Evolutionary conservation across 2,329 filamentous ascomycete genomes (phyloP).

Genomic region (Epichloe sibirici): DNA sequence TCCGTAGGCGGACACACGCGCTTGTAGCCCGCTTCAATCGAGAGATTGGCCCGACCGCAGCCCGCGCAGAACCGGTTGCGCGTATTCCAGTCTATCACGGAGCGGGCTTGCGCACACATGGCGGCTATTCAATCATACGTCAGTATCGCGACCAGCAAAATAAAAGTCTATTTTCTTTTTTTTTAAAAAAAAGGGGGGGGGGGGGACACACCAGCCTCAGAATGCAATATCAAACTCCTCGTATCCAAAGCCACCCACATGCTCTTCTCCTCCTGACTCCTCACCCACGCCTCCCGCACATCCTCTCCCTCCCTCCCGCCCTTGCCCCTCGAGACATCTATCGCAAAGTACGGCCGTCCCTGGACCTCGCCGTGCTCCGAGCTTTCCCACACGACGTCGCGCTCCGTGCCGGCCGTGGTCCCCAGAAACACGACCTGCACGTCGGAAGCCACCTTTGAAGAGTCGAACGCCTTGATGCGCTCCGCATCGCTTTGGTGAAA

Average conservation of each 20-base stretch:
- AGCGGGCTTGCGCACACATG: conserved; percentile 79
- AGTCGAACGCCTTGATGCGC: conserved; percentile 61
- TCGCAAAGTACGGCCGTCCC: conserved; percentile 75
- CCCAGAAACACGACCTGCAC: conserved; percentile 70
- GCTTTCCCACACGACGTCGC: background rate
- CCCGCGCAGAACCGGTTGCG: conserved; percentile 86
- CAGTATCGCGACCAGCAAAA: too few relatives aligned
- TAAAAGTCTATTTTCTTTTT: background rate
- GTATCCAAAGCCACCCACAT: conserved; percentile 55
- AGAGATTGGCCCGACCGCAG: conserved; percentile 74
- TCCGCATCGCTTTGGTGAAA: conserved; percentile 64
- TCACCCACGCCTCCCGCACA: conserved; percentile 39
- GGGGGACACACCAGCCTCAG: conserved; percentile 43
- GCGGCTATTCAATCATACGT: conserved; percentile 46
- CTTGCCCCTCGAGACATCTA: conserved; percentile 71
- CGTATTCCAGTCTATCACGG: conserved; percentile 85
- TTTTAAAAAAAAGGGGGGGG: background rate
- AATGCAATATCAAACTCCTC: conserved; percentile 45
- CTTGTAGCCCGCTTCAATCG: conserved; percentile 69
- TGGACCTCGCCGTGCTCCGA: conserved; percentile 53
- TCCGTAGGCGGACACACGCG: conserved; percentile 66
- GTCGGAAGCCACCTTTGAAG: conserved; percentile 53
- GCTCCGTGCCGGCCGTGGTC: conserved; percentile 49
- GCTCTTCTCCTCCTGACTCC: conserved; percentile 38
- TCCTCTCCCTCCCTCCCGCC: conserved; percentile 53